Percentiles rank a stretch among this genome's conserved stretches.
phyloP scores from a whole-genome alignment of 176 grass and related monocot genomes.

The Carex scoparia region DNA sequence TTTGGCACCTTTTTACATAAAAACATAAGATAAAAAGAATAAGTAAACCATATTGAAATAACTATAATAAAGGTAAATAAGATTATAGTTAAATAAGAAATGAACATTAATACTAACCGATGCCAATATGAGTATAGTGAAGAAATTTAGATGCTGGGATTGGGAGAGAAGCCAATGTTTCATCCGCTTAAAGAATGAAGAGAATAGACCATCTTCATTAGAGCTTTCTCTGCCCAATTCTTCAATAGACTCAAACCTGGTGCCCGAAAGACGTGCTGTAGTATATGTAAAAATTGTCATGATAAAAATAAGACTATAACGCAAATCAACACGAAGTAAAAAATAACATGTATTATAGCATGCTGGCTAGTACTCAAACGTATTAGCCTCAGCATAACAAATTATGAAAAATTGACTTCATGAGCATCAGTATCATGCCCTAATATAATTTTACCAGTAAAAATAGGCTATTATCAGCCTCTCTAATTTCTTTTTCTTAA shows the following conservation, averaged over 20 bases:
- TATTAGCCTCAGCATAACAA: background rate
- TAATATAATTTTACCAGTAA: background rate
- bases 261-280: constrained; percentile 79
- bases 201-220: constrained; percentile 62
- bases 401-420: background rate
- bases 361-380: background rate
- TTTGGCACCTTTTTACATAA: constrained; percentile 62
- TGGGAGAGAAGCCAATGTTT: constrained; percentile 84
- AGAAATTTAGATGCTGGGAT: constrained; percentile 88
- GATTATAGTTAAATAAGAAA: background rate
- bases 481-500: background rate
- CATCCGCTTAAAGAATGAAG: constrained; percentile 48
- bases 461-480: background rate
- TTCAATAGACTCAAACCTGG: constrained; percentile 60
- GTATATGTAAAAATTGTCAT: background rate
- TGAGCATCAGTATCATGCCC: background rate
- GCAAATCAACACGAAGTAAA: background rate
- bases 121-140: constrained; percentile 86
- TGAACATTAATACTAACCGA: constrained; percentile 54
- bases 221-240: constrained; percentile 46
- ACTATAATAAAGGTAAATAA: background rate
- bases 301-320: background rate
- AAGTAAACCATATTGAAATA: constrained; percentile 25
- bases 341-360: background rate
- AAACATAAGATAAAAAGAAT: constrained; percentile 20